Evolutionary conservation across 345 rosid species (phyloP), one percentile per base, ranked within the genome.

Genomic region (Melaleuca quinquenervia): DNA sequence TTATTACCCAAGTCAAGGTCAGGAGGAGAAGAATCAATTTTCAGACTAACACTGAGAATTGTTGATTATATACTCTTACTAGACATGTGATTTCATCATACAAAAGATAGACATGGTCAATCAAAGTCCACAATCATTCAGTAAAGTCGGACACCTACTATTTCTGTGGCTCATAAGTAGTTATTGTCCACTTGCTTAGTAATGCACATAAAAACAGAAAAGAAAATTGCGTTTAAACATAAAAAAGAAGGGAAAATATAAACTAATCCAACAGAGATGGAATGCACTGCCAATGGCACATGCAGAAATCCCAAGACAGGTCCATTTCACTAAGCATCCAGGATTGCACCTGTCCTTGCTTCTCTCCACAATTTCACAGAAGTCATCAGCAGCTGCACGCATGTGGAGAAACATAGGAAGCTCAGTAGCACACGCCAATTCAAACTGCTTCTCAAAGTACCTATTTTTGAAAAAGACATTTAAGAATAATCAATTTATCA

Each of bases 361-460:
- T 83, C 86, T 91, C 86, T 95, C 94, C 84, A 96, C 82, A 82
- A 94, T 93, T 92, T 95, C 95, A 85, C 95, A 95, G 92, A 97
- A 97, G 92, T 94, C 99, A 27, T 85, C 90, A 53, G 96, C 97
- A 83, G 99, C 98, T 74, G 96, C 99, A 88, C 98, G 98, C 99
- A 97, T 96, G 88, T 97, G 98, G 78, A 97, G 91, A 89, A 97
- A 97, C 99, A 97, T 95, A 3, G 99, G 99, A 85, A 96, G 91
- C 89, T 97, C 94, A 87, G 98, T 95, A 50, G 95, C 95, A 91
- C 91, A 82, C 83, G 98, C 99, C 91, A 97, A 88, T 85, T 95
- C 99, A 86, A 97, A 97, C 89, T 97, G 99, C 96, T 97, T 97
- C 95, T 93, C 98, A 88, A 97, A 96, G 84, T 95, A 95, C 93